Conservation (phyloP, 306 rosid species). For the Quercus engelmannii region DNA sequence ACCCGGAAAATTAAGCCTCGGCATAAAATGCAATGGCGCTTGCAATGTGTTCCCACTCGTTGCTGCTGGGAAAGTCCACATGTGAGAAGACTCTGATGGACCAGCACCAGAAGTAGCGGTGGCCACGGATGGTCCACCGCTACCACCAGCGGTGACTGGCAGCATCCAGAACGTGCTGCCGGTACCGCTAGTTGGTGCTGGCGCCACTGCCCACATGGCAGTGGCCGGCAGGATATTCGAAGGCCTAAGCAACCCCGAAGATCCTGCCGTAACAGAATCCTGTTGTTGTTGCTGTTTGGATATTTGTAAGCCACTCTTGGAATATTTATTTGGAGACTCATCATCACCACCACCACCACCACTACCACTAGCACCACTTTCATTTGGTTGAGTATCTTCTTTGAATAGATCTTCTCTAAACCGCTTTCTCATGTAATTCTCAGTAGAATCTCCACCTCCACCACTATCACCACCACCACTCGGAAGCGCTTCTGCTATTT, state of each 20-base stretch:
- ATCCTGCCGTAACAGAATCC: conserved; percentile 2
- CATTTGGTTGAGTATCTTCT: conserved; percentile 47
- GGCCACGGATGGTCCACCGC: conserved; percentile 19
- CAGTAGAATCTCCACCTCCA: conserved; percentile 42
- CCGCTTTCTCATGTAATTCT: conserved; percentile 73
- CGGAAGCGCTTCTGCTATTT: conserved; percentile 63
- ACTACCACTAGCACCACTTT: conserved; percentile 25
- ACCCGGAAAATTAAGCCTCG: conserved; percentile 57
- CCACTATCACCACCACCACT: conserved; percentile 24
- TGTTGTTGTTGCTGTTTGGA: conserved; percentile 30
- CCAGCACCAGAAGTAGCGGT: conserved; percentile 21
- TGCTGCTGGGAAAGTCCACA: conserved; percentile 71
- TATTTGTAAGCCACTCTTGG: conserved; percentile 29
- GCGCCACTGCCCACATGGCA: conserved; percentile 87
- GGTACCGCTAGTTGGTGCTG: conserved; percentile 43
- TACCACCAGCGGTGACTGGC: conserved; percentile 44
- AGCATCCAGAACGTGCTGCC: conserved; percentile 91
- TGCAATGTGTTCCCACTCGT: conserved; percentile 42
- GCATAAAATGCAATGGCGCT: conserved; percentile 68
- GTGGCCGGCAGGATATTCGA: conserved; percentile 52
- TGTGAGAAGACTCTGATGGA: conserved; percentile 53
- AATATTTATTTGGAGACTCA: conserved; percentile 32
- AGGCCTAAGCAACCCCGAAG: conserved; percentile 51
- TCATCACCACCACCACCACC: conserved; percentile 7
- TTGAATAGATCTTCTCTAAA: conserved; percentile 88